Base-by-base conservation (phyloP, 768 basidiomycete genomes). In the Mycena amicta region DNA sequence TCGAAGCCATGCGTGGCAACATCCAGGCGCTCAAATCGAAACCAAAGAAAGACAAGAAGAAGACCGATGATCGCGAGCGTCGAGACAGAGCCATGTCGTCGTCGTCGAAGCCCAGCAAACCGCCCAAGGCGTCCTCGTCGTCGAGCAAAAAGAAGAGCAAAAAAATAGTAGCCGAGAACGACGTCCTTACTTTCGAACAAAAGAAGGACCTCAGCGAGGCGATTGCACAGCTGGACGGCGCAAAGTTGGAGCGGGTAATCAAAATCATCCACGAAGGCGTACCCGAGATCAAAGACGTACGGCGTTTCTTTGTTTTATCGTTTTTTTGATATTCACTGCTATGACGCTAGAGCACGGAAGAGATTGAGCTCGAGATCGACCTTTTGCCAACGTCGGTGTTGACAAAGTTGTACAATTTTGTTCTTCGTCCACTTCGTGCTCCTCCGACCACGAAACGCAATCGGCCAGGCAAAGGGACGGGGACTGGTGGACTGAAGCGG, bases 281-380 rank as follows among this genome's bases (percentile, higher is more conserved):
- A 31, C 95, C 95, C 3, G 92, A 94, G 68, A 90, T 98, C 56
- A 86, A 93, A 70, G 92, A 94, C 68, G 95, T 97, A 72, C 77
- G 94, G 74, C 20, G 22, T 30, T 27, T 43, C 31, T 33, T 55
- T 29, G 60, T 20, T 41, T 66, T 59, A 23, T 63, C 30, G 6
- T 31, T 64, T 43, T 50, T 49, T 40, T 43, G 26, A 57, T 39
- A 46, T 55, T 30, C n/a, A n/a, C n/a, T n/a, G n/a, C 37, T 20
- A 23, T 53, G 26, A 33, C 25, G 41, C 50, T 27, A 94, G 92
- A 94, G 92, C 73, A 91, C 90, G 46, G 94, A 98, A 74, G 97
- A 99, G 77, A 98, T 99, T 68, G 97, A 99, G 73, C 85, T 99
- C 41, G 97, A 99, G 74, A 98, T 99, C 68, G 97, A 98, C 69